phyloP scores from a whole-genome alignment of 208 protist species.

The Trypanosomatidae sp. region DNA sequence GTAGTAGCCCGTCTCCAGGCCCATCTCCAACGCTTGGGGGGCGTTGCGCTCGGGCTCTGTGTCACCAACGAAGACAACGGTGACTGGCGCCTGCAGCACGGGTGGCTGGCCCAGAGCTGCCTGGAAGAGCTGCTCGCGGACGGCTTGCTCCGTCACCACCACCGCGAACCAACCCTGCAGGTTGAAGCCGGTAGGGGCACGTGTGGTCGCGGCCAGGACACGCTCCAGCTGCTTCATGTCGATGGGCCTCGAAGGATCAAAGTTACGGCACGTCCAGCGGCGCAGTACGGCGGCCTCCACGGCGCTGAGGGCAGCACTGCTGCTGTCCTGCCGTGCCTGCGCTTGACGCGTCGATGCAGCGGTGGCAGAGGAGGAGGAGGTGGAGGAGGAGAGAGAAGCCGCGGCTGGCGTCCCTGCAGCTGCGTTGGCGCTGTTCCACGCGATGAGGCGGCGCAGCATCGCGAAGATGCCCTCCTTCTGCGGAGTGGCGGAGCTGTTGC shows the following conservation, averaged over 20 bases:
- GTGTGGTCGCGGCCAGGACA: constrained; percentile 54
- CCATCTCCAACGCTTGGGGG: constrained; percentile 59
- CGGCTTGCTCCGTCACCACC: constrained; percentile 50
- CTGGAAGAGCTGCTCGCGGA: constrained; percentile 37
- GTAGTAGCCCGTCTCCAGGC: constrained; percentile 60
- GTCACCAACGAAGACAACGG: constrained; percentile 77
- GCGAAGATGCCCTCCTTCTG: no score
- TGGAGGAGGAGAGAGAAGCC: constrained; percentile 7
- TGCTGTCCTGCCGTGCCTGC: background rate
- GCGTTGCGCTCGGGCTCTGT: constrained; percentile 60
- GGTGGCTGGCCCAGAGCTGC: constrained; percentile 74
- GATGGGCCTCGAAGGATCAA: constrained; percentile 42
- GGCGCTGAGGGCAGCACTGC: constrained; percentile 3
- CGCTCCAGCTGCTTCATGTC: constrained; percentile 33
- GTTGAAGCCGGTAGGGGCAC: constrained; percentile 80
- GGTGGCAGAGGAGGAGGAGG: no score
- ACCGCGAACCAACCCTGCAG: constrained; percentile 86
- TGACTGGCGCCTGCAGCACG: constrained; percentile 60
- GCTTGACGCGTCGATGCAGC: background rate
- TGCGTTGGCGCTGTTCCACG: no score
- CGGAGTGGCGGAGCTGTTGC: no score
- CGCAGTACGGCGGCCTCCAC: constrained; percentile 35
- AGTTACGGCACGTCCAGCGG: constrained; percentile 60
- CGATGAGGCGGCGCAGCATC: no score
- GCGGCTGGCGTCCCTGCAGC: no score